A percentile compares a stretch with the other conserved stretches of the same genome.
Conservation (phyloP, 495 filamentous ascomycete genomes). For the Oidiodendron maius region DNA sequence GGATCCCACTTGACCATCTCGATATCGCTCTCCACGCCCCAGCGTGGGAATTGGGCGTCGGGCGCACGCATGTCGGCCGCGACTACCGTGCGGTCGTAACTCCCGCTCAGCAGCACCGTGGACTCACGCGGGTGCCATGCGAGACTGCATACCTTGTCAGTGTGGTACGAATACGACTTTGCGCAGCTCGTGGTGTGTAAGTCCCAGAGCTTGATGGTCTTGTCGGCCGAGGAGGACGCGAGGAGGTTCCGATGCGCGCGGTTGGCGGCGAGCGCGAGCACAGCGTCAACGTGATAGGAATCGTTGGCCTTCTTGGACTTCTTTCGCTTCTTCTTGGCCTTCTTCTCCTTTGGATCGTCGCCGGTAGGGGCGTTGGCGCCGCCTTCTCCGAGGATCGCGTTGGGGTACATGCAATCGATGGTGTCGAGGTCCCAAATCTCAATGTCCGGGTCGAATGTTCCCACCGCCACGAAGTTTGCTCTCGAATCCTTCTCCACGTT, state of each 20-base stretch:
- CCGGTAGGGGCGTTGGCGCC: slow-evolving; percentile 41
- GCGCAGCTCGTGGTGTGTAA: slow-evolving; percentile 85
- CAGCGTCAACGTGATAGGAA: slow-evolving; percentile 88
- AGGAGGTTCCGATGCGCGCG: slow-evolving; percentile 88
- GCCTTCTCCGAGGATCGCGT: slow-evolving; percentile 89
- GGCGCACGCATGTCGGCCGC: slow-evolving; percentile 92
- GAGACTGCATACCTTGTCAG: slow-evolving; percentile 92
- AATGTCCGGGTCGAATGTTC: slow-evolving; percentile 97
- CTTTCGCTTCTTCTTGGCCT: slow-evolving; percentile 80
- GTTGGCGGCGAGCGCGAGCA: slow-evolving; percentile 87
- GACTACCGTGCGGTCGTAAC: slow-evolving; percentile 89
- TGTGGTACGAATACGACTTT: slow-evolving; percentile 87
- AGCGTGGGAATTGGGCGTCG: slow-evolving; percentile 67
- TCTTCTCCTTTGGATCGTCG: slow-evolving; percentile 37
- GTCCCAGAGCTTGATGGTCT: slow-evolving; percentile 97
- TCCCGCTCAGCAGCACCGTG: slow-evolving; percentile 82
- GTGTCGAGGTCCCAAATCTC: slow-evolving; percentile 97
- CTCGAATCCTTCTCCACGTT: slow-evolving; percentile 46
- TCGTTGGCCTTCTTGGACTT: slow-evolving; percentile 82
- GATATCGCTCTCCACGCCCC: slow-evolving; percentile 92
- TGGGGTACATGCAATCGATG: slow-evolving; percentile 95
- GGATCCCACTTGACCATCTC: slow-evolving; percentile 90
- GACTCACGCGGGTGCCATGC: slow-evolving; percentile 87
- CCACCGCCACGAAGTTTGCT: slow-evolving; percentile 89
- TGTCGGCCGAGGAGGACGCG: slow-evolving; percentile 93